These are phyloP conservation scores for Phytophthora idaei DNA, from an alignment of 352 stramenopile species.

Conservation along the genomic window DNA sequence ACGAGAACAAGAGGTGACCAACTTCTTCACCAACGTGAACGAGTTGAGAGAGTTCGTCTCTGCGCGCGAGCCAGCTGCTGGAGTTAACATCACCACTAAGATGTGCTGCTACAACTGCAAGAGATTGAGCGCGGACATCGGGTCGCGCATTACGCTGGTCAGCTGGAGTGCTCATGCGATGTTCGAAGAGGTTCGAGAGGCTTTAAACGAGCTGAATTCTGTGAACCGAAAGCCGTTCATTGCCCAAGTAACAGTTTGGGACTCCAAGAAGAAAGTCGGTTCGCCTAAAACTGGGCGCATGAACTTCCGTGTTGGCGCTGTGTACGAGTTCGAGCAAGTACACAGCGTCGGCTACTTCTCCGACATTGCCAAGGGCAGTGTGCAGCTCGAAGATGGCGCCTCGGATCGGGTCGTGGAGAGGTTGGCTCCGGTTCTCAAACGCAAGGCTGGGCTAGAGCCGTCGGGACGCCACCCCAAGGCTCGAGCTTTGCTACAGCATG, in stretches of 20 bases:
- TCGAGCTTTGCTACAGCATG: background rate
- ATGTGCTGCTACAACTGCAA: background rate
- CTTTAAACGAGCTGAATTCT: background rate
- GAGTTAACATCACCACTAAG: background rate
- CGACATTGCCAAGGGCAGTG: conserved; percentile 13
- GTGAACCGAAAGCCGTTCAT: conserved; percentile 3
- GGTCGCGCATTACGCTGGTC: background rate
- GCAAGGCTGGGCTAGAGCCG: background rate
- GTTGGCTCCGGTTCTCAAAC: background rate
- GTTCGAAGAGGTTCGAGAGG: background rate
- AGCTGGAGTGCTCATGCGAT: background rate
- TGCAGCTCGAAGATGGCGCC: conserved; percentile 1
- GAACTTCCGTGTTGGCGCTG: conserved; percentile 4
- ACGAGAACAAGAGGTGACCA: background rate
- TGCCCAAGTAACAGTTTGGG: background rate
- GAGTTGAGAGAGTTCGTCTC: background rate
- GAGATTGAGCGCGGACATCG: background rate
- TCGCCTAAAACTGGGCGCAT: background rate
- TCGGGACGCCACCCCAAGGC: conserved; percentile 7
- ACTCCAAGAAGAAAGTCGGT: background rate
- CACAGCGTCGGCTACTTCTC: conserved; percentile 16
- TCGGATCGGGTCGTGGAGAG: conserved; percentile 1
- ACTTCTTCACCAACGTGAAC: background rate
- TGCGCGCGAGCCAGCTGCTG: background rate
- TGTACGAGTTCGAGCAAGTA: conserved; percentile 21